Conservation (phyloP, 169 alveolate genomes). For the Plasmodium adleri region DNA sequence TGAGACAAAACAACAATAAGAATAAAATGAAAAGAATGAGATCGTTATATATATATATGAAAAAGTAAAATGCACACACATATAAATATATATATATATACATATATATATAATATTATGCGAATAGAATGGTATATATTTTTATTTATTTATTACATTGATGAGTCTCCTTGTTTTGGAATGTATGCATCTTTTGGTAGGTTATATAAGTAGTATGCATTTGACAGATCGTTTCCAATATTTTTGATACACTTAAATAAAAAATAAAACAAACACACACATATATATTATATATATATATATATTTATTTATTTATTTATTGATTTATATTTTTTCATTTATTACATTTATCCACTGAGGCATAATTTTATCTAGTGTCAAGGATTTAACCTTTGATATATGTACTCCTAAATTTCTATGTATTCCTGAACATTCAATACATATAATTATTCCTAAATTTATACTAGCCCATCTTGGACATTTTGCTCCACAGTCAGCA, state of each 20-base stretch:
- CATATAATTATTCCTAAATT: constrained; percentile 96
- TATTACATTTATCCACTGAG: constrained; percentile 85
- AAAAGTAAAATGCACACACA: too few species aligned
- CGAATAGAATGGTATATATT: too few species aligned
- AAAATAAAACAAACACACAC: not conserved
- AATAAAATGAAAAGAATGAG: too few species aligned
- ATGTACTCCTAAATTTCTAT: constrained; percentile 96
- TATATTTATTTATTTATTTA: not conserved
- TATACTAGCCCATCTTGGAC: constrained; percentile 98
- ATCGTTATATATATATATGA: too few species aligned
- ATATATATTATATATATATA: too few species aligned
- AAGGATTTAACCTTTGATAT: constrained; percentile 94
- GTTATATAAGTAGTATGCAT: constrained; percentile 78
- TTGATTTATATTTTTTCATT: not conserved
- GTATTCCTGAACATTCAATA: constrained; percentile 97
- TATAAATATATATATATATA: too few species aligned
- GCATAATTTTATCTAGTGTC: constrained; percentile 94
- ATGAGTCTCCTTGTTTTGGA: constrained; percentile 76
- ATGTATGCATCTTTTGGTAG: constrained; percentile 70
- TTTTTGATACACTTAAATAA: constrained; percentile 31
- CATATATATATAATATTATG: too few species aligned
- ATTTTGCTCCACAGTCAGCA: constrained; percentile 96
- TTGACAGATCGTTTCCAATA: constrained; percentile 81
- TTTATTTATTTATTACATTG: too few species aligned
- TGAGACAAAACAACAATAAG: too few species aligned